Percentiles rank a stretch among this genome's conserved stretches.
phyloP scores from a whole-genome alignment of 345 rosid species.

The Nephelium lappaceum region DNA sequence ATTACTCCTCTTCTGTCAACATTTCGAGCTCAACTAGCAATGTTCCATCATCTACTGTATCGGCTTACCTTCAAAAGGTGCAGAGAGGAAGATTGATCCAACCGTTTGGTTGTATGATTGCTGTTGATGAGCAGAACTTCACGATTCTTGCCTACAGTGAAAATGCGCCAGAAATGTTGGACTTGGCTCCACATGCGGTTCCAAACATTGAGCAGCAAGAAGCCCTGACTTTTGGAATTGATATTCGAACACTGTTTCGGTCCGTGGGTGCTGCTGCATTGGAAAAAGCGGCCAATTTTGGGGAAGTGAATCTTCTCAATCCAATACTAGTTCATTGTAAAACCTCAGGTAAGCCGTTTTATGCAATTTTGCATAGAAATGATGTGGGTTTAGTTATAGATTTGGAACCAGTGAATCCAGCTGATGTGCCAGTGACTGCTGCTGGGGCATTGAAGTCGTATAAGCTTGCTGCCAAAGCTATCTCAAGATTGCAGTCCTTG shows the following conservation, averaged over 20 bases:
- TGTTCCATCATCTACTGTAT: conserved; percentile 58
- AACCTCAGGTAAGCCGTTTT: conserved; percentile 73
- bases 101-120: conserved; percentile 81
- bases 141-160: conserved; percentile 69
- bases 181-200: conserved; percentile 69
- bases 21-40: conserved; percentile 57
- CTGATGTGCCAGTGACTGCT: conserved; percentile 77
- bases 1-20: conserved; percentile 69
- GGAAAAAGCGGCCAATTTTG: conserved; percentile 69
- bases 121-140: conserved; percentile 64
- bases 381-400: conserved; percentile 78
- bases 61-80: conserved; percentile 76
- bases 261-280: conserved; percentile 62
- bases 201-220: conserved; percentile 75
- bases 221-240: conserved; percentile 60
- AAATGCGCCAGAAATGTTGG: conserved; percentile 79
- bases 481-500: conserved; percentile 78
- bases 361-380: conserved; percentile 75
- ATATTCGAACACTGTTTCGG: conserved; percentile 62
- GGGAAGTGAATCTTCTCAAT: conserved; percentile 70
- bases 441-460: conserved; percentile 85
- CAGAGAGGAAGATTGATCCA: conserved; percentile 77
- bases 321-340: conserved; percentile 71
- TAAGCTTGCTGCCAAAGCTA: conserved; percentile 81
- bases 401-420: conserved; percentile 80